Base-by-base conservation (phyloP, 202 grass and related monocot species). In the Setaria italica region DNA sequence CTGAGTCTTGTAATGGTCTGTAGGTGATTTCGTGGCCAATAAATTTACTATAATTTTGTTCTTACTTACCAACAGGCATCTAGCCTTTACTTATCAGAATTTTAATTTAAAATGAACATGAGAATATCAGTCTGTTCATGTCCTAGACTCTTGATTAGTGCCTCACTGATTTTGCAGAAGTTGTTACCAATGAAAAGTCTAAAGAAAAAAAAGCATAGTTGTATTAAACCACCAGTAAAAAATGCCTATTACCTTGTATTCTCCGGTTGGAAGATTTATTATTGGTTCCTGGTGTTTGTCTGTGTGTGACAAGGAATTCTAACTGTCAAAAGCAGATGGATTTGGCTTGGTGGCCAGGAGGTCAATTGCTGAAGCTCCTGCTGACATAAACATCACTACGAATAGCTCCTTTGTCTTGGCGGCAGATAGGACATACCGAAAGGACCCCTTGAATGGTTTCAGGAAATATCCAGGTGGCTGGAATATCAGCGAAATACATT, bases 401-500 rank as follows among this genome's bases (percentile, higher is more conserved):
- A 96, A 92, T 62, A 87, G 82, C 45, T 94, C 97, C 67, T 94
- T 92, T 43, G 9, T 96, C n/a, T 86, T 99, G 88, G 94, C 97
- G 0, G 88, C 83, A 29, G 56, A 94, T 7, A 90, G 90, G 21
- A 99, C 97, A 15, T 70, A 94, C 56, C 79, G 97, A 76, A 94
- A 67, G 77, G 97, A 99, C 41, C 97, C 97, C 47, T 88, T 94
- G 89, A 82, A 96, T 87, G 72, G 80, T 7, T 92, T 90, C 80
- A 88, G 85, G 46, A 88, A 88, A 82, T 99, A 99, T 56, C 80
- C 79, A 1, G 93, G 93, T 4, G 97, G 97, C 32, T 99, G 94
- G 93, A 96, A 99, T 77, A 96, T 99, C 49, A 99, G 87, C 20
- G 86, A 99, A 79, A 35, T 80, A 6, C 91, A 99, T 79, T 99